Conservation (phyloP, 2,329 filamentous ascomycete species). For the Atkinsonella hypoxylon region DNA sequence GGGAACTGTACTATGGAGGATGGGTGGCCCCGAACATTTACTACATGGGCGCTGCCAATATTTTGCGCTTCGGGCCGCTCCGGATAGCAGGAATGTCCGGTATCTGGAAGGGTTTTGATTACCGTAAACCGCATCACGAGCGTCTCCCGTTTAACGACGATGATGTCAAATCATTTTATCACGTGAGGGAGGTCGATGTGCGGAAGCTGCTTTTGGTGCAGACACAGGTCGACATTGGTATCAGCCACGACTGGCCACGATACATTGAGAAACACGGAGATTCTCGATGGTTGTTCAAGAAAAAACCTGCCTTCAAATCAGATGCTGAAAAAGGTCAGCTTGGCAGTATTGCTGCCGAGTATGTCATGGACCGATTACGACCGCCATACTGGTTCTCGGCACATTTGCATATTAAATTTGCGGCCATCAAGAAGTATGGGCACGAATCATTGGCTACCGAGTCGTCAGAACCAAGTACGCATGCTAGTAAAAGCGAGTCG, state of each 20-base stretch:
- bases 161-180: constrained; percentile 75
- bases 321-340: constrained; percentile 67
- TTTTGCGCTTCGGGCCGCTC: constrained; percentile 70
- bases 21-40: constrained; percentile 98
- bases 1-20: constrained; percentile 89
- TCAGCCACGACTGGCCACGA: constrained; percentile 94
- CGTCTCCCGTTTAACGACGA: constrained; percentile 69
- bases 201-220: constrained; percentile 74
- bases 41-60: constrained; percentile 87
- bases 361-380: constrained; percentile 69
- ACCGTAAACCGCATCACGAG: constrained; percentile 72
- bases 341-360: constrained; percentile 67
- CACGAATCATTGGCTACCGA: constrained; percentile 16
- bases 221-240: constrained; percentile 80
- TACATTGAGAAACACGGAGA: constrained; percentile 72
- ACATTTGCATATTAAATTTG: constrained; percentile 82
- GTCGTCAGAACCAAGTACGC: background rate
- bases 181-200: constrained; percentile 81
- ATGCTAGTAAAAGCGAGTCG: background rate
- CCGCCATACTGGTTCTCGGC: constrained; percentile 88
- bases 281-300: constrained; percentile 50
- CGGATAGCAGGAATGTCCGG: constrained; percentile 84
- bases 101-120: constrained; percentile 90
- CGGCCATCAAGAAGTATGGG: constrained; percentile 51
- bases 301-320: constrained; percentile 61